Evolutionary conservation across 257 asterid genomes (phyloP).

Genomic region (Capsicum rhomboideum): DNA sequence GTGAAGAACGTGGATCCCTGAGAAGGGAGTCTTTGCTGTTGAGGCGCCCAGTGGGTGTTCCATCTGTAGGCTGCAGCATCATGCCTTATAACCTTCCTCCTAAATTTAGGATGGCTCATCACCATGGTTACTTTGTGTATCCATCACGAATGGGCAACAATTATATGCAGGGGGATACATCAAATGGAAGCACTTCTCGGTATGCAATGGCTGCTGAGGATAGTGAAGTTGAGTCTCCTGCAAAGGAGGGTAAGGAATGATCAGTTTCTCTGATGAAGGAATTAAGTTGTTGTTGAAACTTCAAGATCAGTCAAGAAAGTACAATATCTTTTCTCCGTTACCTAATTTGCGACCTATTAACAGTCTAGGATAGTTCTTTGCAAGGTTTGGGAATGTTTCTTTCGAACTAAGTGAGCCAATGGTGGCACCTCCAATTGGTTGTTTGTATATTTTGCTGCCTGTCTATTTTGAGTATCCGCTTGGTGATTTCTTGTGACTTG

Average conservation of each 20-base stretch:
- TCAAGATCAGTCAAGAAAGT: neutral
- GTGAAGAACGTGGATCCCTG: constrained; percentile 46
- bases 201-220: neutral
- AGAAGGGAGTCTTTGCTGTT: constrained; percentile 41
- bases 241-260: constrained; percentile 39
- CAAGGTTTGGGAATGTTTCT: neutral
- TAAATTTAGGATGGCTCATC: constrained; percentile 2
- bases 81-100: neutral
- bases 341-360: neutral
- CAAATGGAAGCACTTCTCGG: constrained; percentile 44
- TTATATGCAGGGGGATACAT: constrained; percentile 33
- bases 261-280: constrained; percentile 5
- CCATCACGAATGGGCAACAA: constrained; percentile 34
- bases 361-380: neutral
- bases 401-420: neutral
- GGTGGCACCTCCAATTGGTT: too few species aligned
- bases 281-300: neutral
- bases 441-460: too few species aligned
- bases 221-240: constrained; percentile 26
- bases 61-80: constrained; percentile 21
- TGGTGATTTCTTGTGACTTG: too few species aligned
- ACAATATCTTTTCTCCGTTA: neutral
- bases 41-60: constrained; percentile 39
- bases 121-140: constrained; percentile 38
- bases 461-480: too few species aligned